These are phyloP conservation scores for Abortiporus biennis DNA, from an alignment of 1,284 basidiomycete species.

Conservation along the genomic window DNA sequence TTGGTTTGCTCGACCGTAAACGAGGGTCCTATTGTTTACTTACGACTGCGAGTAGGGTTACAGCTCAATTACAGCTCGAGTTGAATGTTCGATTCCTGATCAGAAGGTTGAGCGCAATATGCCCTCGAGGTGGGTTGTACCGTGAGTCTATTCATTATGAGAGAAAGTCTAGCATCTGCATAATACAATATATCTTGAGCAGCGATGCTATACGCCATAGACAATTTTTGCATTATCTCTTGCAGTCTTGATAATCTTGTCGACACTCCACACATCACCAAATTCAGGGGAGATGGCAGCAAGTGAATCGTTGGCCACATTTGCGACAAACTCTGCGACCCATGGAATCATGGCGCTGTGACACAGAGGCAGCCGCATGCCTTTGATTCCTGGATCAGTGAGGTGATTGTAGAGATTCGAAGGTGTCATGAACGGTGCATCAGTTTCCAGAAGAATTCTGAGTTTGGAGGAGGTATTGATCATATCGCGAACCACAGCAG, in stretches of 20 bases:
- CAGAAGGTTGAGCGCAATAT: no score
- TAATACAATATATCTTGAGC: no score
- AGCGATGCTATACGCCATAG: constrained; percentile 65
- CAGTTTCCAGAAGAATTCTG: constrained; percentile 74
- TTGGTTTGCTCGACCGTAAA: no score
- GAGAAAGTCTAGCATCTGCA: no score
- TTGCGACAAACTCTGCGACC: constrained; percentile 70
- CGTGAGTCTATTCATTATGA: no score
- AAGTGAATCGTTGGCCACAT: constrained; percentile 33
- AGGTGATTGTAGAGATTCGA: constrained; percentile 60
- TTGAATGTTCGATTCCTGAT: no score
- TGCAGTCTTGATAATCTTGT: constrained; percentile 53
- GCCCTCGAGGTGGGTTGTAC: no score
- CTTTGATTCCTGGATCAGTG: constrained; percentile 36
- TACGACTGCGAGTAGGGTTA: no score
- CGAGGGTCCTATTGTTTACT: no score
- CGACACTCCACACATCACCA: constrained; percentile 38
- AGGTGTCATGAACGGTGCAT: constrained; percentile 81
- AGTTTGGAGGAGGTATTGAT: constrained; percentile 26
- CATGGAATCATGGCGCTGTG: constrained; percentile 80
- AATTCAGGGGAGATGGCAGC: background rate
- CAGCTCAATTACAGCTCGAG: no score
- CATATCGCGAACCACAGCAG: constrained; percentile 52
- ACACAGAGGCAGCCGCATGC: constrained; percentile 55
- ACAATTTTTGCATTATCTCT: constrained; percentile 58